Base-by-base conservation (phyloP, 2,329 filamentous ascomycete genomes). In the Botryotinia convoluta region DNA sequence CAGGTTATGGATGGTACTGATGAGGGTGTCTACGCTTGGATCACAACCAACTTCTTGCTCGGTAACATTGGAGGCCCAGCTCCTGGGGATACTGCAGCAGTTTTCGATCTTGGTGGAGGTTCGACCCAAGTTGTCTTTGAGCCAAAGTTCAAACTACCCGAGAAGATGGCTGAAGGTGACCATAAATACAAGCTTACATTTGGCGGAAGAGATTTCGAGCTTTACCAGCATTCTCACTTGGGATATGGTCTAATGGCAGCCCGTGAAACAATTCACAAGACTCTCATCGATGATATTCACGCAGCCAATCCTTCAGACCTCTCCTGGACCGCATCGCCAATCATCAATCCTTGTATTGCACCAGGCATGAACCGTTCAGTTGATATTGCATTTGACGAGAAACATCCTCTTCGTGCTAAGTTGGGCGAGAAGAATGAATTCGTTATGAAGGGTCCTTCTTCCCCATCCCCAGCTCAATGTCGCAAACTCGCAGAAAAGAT, bases 71-170 rank as follows among this genome's bases (percentile, higher is more conserved):
- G 96, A 74, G 93, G 93, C 18, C 93, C 94, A 2, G 95, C 98
- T 81, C 90, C 95, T 82, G 94, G 89, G 76, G 92, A 94, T 69
- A 98, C 96, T 2, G 97, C 96, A 59, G 96, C 96, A 69, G 90
- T 98, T 74, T 97, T 99, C 80, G 96, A 99, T 81, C 91, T 99
- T 67, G 96, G 96, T 76, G 96, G 96, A 79, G 96, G 96, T 71
- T 98, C 95, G 35, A 99, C 97, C 22, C 96, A 99, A 85, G 98
- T 99, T 81, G 97, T 99, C 78, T 99, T 98, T 83, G 91, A 99
- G 86, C 97, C 97, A 35, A 97, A 92, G 69, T 99, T 97, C 84
- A 92, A 93, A 82, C 92, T 98, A 87, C 95, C 95, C 0, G 91
- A 93, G 81, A 92, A 91, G 82, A 88, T 99, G 79, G 88, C 91